phyloP scores from a whole-genome alignment of 768 basidiomycete genomes.

The Trametes cinnabarina region DNA sequence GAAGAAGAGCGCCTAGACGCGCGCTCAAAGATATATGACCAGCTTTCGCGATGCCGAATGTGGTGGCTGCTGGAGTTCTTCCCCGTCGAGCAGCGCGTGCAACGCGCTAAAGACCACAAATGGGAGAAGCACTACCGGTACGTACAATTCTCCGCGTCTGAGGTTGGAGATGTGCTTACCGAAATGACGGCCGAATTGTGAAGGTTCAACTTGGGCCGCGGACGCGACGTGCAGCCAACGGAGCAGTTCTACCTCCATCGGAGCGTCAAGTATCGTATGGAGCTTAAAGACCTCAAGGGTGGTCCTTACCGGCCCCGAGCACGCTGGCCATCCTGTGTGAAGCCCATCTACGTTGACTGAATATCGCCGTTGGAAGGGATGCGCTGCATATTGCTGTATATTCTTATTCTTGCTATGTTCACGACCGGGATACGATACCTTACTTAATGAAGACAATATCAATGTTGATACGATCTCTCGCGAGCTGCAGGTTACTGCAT shows the following conservation, averaged over 20 bases:
- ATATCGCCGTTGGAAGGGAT: too few species aligned
- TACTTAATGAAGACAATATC: too few species aligned
- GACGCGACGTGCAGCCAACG: constrained; percentile 16
- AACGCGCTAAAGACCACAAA: constrained; percentile 13
- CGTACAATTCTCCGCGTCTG: not conserved
- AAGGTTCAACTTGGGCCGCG: constrained; percentile 26
- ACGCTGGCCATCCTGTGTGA: constrained; percentile 7
- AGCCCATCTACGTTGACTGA: constrained; percentile 6
- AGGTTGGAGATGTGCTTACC: not conserved
- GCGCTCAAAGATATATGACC: constrained; percentile 51
- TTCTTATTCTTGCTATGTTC: too few species aligned
- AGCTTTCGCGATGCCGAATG: constrained; percentile 42
- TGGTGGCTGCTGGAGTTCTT: constrained; percentile 74
- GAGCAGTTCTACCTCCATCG: constrained; percentile 24
- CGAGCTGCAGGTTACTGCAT: too few species aligned
- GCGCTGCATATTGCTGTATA: too few species aligned
- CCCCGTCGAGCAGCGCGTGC: constrained; percentile 30
- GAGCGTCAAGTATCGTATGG: constrained; percentile 26
- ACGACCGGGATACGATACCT: too few species aligned
- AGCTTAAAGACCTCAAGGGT: constrained; percentile 20
- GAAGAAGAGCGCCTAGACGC: constrained; percentile 63
- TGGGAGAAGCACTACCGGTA: constrained; percentile 20
- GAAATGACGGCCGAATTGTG: not conserved
- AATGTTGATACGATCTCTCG: too few species aligned
- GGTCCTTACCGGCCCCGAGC: constrained; percentile 32